phyloP scores from a whole-genome alignment of 805 yeast genomes.

The Ogataea paradorogensis region DNA sequence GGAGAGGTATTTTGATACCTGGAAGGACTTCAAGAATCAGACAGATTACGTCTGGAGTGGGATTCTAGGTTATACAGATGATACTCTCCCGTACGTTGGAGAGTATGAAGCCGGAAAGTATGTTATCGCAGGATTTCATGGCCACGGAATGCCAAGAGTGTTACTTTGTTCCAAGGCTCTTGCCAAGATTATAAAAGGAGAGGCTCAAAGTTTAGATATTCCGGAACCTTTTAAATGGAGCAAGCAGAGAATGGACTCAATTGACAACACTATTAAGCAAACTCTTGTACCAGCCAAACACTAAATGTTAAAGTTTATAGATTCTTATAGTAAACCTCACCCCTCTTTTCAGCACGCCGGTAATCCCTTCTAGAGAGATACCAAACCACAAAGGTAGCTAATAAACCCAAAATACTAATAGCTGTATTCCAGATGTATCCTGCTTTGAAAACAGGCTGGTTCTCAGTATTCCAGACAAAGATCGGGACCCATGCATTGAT shows the following conservation, averaged over 20 bases:
- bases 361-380: not conserved
- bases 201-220: constrained; percentile 9
- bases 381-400: constrained; percentile 28
- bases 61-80: constrained; percentile 43
- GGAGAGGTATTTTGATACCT: constrained; percentile 32
- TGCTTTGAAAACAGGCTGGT: constrained; percentile 35
- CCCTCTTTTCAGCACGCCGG: not conserved
- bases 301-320: not conserved
- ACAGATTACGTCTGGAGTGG: constrained; percentile 41
- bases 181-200: constrained; percentile 23
- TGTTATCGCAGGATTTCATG: constrained; percentile 45
- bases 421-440: constrained; percentile 40
- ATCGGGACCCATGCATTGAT: constrained; percentile 42
- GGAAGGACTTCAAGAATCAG: constrained; percentile 30
- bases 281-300: not conserved
- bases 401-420: constrained; percentile 32
- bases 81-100: constrained; percentile 44
- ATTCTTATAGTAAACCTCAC: not conserved
- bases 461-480: constrained; percentile 38
- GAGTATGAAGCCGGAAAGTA: constrained; percentile 33
- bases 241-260: constrained; percentile 18
- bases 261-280: constrained; percentile 14
- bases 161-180: constrained; percentile 39
- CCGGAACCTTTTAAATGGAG: constrained; percentile 26
- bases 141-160: constrained; percentile 52